Percentiles rank a stretch among this genome's conserved stretches.
Conservation (phyloP, 2,329 filamentous ascomycete species). For the Westerdykella sp. region DNA sequence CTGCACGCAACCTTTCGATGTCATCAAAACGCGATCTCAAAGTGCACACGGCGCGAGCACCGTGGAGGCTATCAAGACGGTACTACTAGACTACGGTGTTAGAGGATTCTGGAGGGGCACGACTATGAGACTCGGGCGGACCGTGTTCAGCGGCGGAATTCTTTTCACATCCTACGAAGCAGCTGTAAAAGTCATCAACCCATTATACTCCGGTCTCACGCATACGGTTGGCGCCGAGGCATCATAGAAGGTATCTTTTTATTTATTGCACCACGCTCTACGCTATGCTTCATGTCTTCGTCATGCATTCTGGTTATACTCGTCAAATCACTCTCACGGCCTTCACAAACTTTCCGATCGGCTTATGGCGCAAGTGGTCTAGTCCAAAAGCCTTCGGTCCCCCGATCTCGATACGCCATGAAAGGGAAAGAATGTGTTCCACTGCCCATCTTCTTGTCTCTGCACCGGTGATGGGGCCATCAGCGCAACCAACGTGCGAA, state of each 20-base stretch:
- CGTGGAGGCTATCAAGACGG: slow-evolving; percentile 49
- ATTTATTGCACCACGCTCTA: neutral
- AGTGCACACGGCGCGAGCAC: slow-evolving; percentile 54
- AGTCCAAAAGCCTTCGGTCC: slow-evolving; percentile 48
- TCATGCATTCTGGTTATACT: slow-evolving; percentile 34
- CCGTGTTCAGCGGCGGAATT: slow-evolving; percentile 61
- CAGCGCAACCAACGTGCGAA: slow-evolving; percentile 31
- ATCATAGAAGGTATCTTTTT: slow-evolving; percentile 8
- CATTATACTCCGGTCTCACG: slow-evolving; percentile 24
- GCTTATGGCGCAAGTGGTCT: slow-evolving; percentile 44
- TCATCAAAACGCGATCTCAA: slow-evolving; percentile 58
- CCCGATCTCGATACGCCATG: slow-evolving; percentile 44
- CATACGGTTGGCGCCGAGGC: slow-evolving; percentile 13
- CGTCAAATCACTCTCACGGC: slow-evolving; percentile 50
- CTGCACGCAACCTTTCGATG: slow-evolving; percentile 56
- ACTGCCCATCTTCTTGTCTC: slow-evolving; percentile 36
- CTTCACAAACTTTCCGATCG: slow-evolving; percentile 48
- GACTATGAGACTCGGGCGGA: slow-evolving; percentile 59
- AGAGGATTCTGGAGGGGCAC: slow-evolving; percentile 62
- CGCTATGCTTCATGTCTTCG: neutral
- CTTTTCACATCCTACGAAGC: slow-evolving; percentile 59
- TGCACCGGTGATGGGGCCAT: slow-evolving; percentile 34
- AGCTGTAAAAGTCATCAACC: slow-evolving; percentile 45
- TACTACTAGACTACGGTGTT: slow-evolving; percentile 53
- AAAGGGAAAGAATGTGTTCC: slow-evolving; percentile 35